Conservation (phyloP, 2,329 filamentous ascomycete species). For the Neofusicoccum sp. region DNA sequence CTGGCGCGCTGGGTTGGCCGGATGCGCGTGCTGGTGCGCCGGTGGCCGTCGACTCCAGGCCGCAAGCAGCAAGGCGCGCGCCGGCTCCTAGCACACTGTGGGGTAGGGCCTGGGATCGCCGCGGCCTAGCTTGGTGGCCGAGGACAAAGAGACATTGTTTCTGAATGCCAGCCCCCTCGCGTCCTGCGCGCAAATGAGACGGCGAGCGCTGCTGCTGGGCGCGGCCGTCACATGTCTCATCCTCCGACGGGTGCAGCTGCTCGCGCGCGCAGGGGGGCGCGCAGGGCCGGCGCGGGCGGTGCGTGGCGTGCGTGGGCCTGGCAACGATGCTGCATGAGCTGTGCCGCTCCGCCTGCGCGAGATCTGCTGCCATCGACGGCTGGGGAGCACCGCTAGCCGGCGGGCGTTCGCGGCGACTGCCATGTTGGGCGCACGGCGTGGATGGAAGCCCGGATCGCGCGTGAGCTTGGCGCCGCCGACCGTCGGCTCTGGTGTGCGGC, state of each 20-base stretch:
- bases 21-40: constrained; percentile 11
- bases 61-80: constrained; percentile 16
- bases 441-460: neutral
- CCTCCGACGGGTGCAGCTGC: constrained; percentile 6
- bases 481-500: neutral
- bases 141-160: constrained; percentile 22
- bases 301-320: constrained; percentile 1
- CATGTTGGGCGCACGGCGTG: neutral
- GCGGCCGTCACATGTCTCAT: constrained; percentile 1
- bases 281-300: neutral
- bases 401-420: constrained; percentile 2
- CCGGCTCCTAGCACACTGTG: neutral
- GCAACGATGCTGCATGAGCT: neutral
- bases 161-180: constrained; percentile 19
- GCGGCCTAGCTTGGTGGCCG: constrained; percentile 2
- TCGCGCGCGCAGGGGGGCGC: neutral
- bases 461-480: neutral
- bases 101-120: constrained; percentile 18
- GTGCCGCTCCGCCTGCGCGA: neutral
- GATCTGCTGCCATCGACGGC: neutral
- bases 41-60: constrained; percentile 4
- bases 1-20: constrained; percentile 3
- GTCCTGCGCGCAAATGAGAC: constrained; percentile 2
- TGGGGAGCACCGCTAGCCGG: neutral
- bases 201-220: neutral